phyloP scores from a whole-genome alignment of 208 protist genomes.

The Trichomonas tenax region DNA sequence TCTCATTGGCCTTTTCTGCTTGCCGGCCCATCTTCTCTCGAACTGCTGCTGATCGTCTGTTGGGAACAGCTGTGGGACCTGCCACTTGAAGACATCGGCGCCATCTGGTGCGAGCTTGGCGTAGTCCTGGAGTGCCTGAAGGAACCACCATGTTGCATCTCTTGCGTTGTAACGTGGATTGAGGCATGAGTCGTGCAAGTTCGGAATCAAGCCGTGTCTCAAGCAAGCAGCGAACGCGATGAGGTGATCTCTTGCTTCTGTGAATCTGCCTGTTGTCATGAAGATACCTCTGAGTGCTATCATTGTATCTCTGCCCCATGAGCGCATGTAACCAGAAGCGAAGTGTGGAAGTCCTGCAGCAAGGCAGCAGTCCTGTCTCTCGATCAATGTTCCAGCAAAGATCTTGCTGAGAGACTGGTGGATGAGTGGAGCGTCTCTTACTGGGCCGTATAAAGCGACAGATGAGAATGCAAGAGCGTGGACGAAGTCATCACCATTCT shows the following conservation, averaged over 20 bases:
- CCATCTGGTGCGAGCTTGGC: neutral
- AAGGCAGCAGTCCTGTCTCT: neutral
- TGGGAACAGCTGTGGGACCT: neutral
- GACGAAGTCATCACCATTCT: conserved; percentile 12
- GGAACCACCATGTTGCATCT: conserved; percentile 19
- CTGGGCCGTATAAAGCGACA: neutral
- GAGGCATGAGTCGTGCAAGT: neutral
- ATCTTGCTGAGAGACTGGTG: neutral
- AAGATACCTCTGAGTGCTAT: neutral
- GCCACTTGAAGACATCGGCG: neutral
- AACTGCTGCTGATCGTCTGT: neutral
- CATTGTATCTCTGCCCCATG: conserved; percentile 16
- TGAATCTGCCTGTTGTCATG: neutral
- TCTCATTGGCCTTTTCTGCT: neutral
- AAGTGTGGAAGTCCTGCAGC: conserved; percentile 6
- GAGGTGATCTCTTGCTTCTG: neutral
- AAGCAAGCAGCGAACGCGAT: neutral
- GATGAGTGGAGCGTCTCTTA: neutral
- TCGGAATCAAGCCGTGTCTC: neutral
- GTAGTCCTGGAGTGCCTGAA: neutral
- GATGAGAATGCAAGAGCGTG: neutral
- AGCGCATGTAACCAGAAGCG: neutral
- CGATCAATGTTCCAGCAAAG: neutral
- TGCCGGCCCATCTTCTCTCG: neutral
- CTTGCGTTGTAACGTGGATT: conserved; percentile 15